phyloP scores from a whole-genome alignment of 2,329 filamentous ascomycete species.

The Amauroascus niger region DNA sequence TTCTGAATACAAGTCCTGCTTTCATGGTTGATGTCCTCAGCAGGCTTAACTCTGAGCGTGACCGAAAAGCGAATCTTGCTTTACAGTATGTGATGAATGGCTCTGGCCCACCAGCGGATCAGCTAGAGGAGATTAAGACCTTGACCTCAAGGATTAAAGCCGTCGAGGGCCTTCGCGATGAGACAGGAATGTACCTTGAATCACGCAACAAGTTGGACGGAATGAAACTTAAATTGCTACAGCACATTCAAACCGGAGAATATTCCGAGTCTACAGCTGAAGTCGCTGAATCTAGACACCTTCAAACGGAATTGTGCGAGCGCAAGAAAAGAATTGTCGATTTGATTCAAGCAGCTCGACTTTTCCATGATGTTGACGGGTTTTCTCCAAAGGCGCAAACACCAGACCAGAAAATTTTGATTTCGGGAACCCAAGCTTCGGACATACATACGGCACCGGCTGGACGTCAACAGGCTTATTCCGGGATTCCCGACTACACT shows the following conservation, averaged over 20 bases:
- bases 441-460: conserved; percentile 6
- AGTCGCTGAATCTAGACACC: conserved; percentile 27
- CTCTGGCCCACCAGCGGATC: conserved; percentile 23
- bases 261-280: conserved; percentile 27
- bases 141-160: conserved; percentile 32
- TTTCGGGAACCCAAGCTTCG: conserved; percentile 16
- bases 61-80: conserved; percentile 31
- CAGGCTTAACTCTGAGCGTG: conserved; percentile 25
- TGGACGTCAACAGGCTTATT: neutral
- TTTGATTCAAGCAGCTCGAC: conserved; percentile 28
- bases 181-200: conserved; percentile 23
- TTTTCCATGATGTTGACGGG: conserved; percentile 17
- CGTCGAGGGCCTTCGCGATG: conserved; percentile 27
- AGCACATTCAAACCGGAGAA: conserved; percentile 28
- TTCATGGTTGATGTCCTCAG: conserved; percentile 24
- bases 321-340: conserved; percentile 28
- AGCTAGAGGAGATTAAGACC: conserved; percentile 29
- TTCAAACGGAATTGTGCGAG: conserved; percentile 27
- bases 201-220: conserved; percentile 26
- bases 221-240: conserved; percentile 31
- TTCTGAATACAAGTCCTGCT: conserved; percentile 25
- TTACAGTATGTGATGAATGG: conserved; percentile 33
- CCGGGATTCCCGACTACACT: neutral
- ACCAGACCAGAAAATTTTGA: conserved; percentile 13
- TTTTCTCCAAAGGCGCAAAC: neutral